phyloP scores from a whole-genome alignment of 805 yeast genomes.

The Priceomyces fermenticarens region DNA sequence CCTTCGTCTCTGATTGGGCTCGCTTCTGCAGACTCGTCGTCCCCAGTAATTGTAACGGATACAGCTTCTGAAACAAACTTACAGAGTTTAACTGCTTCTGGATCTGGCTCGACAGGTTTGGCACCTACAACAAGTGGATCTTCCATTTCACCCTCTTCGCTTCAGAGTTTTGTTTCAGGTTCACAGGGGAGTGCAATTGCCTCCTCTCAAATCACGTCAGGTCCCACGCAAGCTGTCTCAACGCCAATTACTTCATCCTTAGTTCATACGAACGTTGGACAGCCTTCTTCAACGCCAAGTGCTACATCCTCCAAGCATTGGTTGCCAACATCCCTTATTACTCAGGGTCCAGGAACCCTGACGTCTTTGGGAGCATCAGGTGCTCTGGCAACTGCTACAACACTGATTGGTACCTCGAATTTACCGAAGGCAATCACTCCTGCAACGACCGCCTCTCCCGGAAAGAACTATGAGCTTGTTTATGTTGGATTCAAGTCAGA shows the following conservation, averaged over 20 bases:
- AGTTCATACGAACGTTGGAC: not conserved
- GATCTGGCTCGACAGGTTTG: too few species aligned
- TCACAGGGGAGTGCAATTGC: not conserved
- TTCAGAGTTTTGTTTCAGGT: not conserved
- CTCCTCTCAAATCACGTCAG: not conserved
- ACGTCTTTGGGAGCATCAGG: slow-evolving; percentile 34
- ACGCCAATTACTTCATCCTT: not conserved
- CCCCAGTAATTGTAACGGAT: not conserved
- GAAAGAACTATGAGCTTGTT: slow-evolving; percentile 48
- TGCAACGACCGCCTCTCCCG: slow-evolving; percentile 45
- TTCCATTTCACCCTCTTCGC: not conserved
- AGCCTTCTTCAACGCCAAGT: not conserved
- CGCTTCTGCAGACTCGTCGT: not conserved
- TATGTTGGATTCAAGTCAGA: slow-evolving; percentile 76
- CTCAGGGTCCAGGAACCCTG: slow-evolving; percentile 6
- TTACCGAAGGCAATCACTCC: slow-evolving; percentile 83
- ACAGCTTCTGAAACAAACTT: too few species aligned
- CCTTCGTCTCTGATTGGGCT: too few species aligned
- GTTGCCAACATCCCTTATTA: slow-evolving; percentile 29
- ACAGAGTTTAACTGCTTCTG: too few species aligned
- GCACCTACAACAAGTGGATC: not conserved
- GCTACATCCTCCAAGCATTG: slow-evolving; percentile 14
- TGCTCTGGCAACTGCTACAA: slow-evolving; percentile 27
- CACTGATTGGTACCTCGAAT: slow-evolving; percentile 37
- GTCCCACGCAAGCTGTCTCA: not conserved